Evolutionary conservation across 2,329 filamentous ascomycete genomes (phyloP), one percentile per base, ranked within the genome.

Genomic region (Remersonia thermophila): DNA sequence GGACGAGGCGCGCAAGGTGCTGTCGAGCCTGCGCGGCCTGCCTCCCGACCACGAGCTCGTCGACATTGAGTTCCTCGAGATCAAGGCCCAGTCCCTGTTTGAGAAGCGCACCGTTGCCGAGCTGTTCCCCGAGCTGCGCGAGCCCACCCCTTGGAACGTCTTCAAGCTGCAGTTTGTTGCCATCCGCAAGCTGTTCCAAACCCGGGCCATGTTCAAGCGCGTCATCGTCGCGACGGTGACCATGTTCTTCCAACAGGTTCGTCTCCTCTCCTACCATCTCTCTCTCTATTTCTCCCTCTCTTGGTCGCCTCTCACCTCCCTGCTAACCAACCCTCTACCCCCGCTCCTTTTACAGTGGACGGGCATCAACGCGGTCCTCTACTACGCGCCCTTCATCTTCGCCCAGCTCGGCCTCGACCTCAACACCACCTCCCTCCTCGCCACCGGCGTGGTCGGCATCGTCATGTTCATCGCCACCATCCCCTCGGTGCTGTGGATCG

Each of bases 31-130:
- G 3, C 74, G 83, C 16, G 67, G 65, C 5, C 66, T 83, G 0
- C 55, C 71, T 0, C 51, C 60, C 12, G 69, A 80, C 44, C 69
- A 85, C 50, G 75, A 83, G 38, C 66, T 83, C 0, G 71, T 87
- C 27, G 70, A 80, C 44, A 65, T 85, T 1, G 83, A 89, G 50
- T 85, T 80, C 51, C 69, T 85, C n/a, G 83, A 89, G 53, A 87
- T 89, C 59, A 83, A 83, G 55, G 80, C 82, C 0, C 79, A 85
- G 54, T 78, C 75, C 0, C 55, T 82, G 13, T 91, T 89, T 46
- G 82, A 89, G 57, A 83, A 86, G 58, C 71, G 75, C 25, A 74
- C 73, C 1, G 65, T 79, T 8, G 69, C 71, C 0, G 76, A 80
- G 43, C 65, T 77, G 16, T 85, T 82, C 54, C 82, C 81, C 0